Evolutionary conservation across 352 stramenopile genomes (phyloP).

Genomic region (Phytophthora multivora): DNA sequence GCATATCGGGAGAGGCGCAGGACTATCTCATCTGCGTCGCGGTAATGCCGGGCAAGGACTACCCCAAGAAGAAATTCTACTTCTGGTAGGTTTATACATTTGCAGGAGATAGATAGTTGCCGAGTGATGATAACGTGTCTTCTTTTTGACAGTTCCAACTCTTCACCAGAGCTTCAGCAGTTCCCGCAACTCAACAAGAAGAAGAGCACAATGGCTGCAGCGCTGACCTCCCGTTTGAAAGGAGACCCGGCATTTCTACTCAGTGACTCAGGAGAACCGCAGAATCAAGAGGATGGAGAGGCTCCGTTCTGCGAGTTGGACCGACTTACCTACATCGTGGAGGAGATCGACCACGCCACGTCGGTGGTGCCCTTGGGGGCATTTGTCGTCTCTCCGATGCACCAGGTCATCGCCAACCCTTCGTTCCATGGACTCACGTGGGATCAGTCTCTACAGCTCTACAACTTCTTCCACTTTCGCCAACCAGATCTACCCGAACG

Average conservation of each 20-base stretch:
- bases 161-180: constrained; percentile 78
- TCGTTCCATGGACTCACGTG: constrained; percentile 73
- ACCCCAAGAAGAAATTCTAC: constrained; percentile 87
- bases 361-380: constrained; percentile 68
- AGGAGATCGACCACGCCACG: constrained; percentile 65
- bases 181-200: constrained; percentile 72
- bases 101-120: too few relatives aligned
- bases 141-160: constrained; percentile 59
- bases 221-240: constrained; percentile 61
- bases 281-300: constrained; percentile 48
- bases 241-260: constrained; percentile 71
- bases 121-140: not conserved
- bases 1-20: constrained; percentile 58
- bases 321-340: constrained; percentile 66
- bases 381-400: constrained; percentile 72
- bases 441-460: constrained; percentile 63
- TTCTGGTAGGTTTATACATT: constrained; percentile 55
- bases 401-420: constrained; percentile 68
- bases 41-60: constrained; percentile 60
- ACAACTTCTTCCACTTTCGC: constrained; percentile 84
- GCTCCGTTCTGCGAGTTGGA: constrained; percentile 72
- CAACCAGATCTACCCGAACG: constrained; percentile 66
- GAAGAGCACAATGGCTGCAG: constrained; percentile 51
- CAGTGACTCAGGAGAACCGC: constrained; percentile 35
- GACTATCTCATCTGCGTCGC: constrained; percentile 77